Conservation (phyloP, 768 basidiomycete genomes). For the Coprinopsis strossmayeri region DNA sequence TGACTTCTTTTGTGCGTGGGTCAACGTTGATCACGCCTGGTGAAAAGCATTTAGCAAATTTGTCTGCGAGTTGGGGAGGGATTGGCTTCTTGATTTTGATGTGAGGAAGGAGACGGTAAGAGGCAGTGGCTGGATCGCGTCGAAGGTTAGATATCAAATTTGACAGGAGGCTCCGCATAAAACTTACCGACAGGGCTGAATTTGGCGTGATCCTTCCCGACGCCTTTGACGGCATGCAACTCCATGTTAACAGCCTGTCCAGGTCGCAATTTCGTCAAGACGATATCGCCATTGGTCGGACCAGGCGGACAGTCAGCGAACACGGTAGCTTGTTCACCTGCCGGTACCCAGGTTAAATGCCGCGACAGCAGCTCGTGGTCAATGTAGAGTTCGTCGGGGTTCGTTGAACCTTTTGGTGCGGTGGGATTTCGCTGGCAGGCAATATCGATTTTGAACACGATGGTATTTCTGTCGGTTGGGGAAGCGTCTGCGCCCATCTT, state of each 20-base stretch:
- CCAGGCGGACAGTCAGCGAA: conserved; percentile 49
- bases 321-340: conserved; percentile 70
- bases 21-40: conserved; percentile 69
- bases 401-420: conserved; percentile 44
- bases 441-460: conserved; percentile 77
- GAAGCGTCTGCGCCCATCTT: conserved; percentile 43
- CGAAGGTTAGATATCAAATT: not conserved
- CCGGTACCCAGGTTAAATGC: conserved; percentile 69
- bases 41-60: conserved; percentile 86
- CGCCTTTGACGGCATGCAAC: conserved; percentile 86
- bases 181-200: conserved; percentile 86
- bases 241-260: conserved; percentile 85
- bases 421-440: conserved; percentile 57
- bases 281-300: conserved; percentile 75
- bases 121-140: conserved; percentile 69
- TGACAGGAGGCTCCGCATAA: not conserved
- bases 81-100: conserved; percentile 74
- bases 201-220: conserved; percentile 94
- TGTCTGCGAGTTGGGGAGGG: conserved; percentile 66
- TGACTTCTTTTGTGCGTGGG: conserved; percentile 49
- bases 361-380: conserved; percentile 65
- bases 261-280: conserved; percentile 86
- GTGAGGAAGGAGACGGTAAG: conserved; percentile 87
- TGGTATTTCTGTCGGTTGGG: conserved; percentile 84
- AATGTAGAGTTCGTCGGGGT: conserved; percentile 61